phyloP scores from a whole-genome alignment of 495 filamentous ascomycete species.

The Penicillium tannophilum region DNA sequence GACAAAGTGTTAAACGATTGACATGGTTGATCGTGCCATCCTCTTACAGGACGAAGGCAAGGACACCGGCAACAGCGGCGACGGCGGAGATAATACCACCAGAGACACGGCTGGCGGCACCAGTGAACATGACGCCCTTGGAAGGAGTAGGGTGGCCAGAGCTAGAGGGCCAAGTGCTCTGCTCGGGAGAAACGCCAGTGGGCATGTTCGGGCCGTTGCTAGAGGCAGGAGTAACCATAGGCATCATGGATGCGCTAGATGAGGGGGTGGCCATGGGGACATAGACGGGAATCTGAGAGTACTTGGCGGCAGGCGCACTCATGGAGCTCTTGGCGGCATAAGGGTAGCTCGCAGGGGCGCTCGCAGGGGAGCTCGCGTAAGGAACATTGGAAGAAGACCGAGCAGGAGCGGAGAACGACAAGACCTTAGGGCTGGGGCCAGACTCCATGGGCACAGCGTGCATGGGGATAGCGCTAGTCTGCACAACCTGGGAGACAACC shows the following conservation, averaged over 20 bases:
- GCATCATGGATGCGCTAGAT: constrained; percentile 6
- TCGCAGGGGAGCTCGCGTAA: constrained; percentile 9
- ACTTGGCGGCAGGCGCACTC: constrained; percentile 15
- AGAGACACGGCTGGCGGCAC: constrained; percentile 30
- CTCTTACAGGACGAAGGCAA: constrained; percentile 37
- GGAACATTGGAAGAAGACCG: constrained; percentile 9
- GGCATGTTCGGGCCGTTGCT: constrained; percentile 13
- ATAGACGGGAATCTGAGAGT: constrained; percentile 36
- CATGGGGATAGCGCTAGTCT: constrained; percentile 14
- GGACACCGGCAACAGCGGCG: constrained; percentile 33
- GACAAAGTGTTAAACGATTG: constrained; percentile 6
- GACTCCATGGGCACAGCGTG: constrained; percentile 4
- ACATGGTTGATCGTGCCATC: constrained; percentile 5
- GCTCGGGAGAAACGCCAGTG: constrained; percentile 17
- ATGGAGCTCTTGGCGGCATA: constrained; percentile 16
- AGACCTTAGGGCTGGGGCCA: constrained; percentile 7
- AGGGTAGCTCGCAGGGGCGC: constrained; percentile 8
- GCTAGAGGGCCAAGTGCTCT: constrained; percentile 14
- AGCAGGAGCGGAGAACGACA: constrained; percentile 9
- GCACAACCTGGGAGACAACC: constrained; percentile 1
- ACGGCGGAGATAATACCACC: constrained; percentile 31
- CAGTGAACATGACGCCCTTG: constrained; percentile 28
- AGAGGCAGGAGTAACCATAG: constrained; percentile 15
- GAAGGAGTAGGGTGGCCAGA: constrained; percentile 13
- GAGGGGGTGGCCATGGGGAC: constrained; percentile 30